Base-by-base conservation (phyloP, 208 protist species). In the Leishmania tropica region DNA sequence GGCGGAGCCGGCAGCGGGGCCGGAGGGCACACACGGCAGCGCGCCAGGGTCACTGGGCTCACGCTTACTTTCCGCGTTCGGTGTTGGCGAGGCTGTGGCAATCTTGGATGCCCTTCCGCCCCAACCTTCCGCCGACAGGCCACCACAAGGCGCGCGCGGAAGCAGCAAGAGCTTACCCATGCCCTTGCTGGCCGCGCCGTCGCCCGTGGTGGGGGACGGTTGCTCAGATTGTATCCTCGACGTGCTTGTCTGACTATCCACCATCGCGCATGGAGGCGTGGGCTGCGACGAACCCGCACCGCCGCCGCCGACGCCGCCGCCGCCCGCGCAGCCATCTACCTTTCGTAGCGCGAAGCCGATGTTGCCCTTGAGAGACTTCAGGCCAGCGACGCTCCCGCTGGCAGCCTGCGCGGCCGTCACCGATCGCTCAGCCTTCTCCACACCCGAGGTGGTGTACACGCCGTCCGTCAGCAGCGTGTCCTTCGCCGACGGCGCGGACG, bases 401-500 rank as follows among this genome's bases (percentile, higher is more conserved):
- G 48, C n/a, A 31, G 73, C 28, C 45, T 17, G 45, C 17, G 31
- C 51, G n/a, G 51, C 4, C 56, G 56, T 62, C 56, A 24, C 28
- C 56, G 56, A 24, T 62, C 31, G 56, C 56, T 62, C 56, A 7
- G 37, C 78, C 75, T 51, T 42, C 76, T 93, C 88, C 37, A 77
- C 89, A 37, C 75, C 73, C 0, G 91, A 81, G 5, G 87, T 54
- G 83, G 91, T 67, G 86, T 28, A 60, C 79, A 74, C 87, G 91
- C 92, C 86, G 75, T 90, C 89, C 11, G 87, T 83, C 17, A 89
- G 62, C 31, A 79, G 73, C 65, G 77, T 78, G 17, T 70, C 73
- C 8, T 90, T 56, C 19, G 76, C 54, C 75, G 45, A 72, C 60
- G 35, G 37, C 64, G 65, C 64, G 15, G 37, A 65, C 17, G 71